Base-by-base conservation (phyloP, 768 basidiomycete species). In the Vishniacozyma victoriae region DNA sequence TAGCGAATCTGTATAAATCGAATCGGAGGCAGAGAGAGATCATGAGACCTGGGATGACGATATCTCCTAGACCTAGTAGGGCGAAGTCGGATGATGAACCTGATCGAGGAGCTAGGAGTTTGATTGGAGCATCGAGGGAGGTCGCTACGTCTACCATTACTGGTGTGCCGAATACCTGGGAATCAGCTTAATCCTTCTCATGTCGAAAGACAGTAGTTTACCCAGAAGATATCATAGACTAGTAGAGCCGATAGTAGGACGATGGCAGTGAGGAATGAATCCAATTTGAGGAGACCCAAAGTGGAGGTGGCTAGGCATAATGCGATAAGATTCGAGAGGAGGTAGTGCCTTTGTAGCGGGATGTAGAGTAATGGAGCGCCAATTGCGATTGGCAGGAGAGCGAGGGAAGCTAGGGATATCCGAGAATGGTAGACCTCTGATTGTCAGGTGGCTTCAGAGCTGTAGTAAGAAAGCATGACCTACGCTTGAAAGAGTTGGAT, bases 161-260 rank as follows among this genome's bases (percentile, higher is more conserved):
- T 31, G 58, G 60, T 6, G 62, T 65, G 15, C 55, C 64, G 48
- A 59, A 60, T 5, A 64, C 59, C 61, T 62, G 35, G 14, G 22
- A 15, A 23, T 46, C 9, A 35, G 37, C 18, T 52, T 53, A 13
- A 46, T 31, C 85, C 67, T 69, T 86, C 86, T 72, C 89, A 86
- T 62, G 47, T 35, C 13, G 51, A 49, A 54, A 39, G 33, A 5
- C 19, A 36, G 45, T 12, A 22, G 24, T n/a, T 35, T 46, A 69
- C 71, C 87, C 87, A 95, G 79, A 84, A 93, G 33, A 95, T 80
- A 67, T 97, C 93, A 67, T 97, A 97, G 35, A 95, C 38, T 73
- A 96, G 89, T 19, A 99, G 75, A 4, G 87, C 90, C 2, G 79
- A 78, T 4, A 99, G 76, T 3, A 96, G 78, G 51, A 89, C 80